A percentile compares a stretch with the other conserved stretches of the same genome.
These are phyloP conservation scores for Elongisporangium anandrum DNA, from an alignment of 352 stramenopile genomes.

Conservation along the genomic window DNA sequence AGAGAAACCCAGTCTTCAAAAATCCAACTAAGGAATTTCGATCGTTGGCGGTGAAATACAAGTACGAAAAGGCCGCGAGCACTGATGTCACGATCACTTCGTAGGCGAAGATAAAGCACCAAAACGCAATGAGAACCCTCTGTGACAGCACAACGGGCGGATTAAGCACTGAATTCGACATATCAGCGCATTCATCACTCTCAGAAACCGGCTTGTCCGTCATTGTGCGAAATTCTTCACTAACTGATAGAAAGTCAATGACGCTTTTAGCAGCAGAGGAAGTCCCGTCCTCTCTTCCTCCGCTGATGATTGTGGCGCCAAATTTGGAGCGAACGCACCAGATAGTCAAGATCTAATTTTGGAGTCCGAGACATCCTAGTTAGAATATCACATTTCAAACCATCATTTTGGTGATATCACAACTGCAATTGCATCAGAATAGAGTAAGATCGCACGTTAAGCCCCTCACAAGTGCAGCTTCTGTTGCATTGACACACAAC, in stretches of 20 bases:
- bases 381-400: neutral
- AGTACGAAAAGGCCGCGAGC: neutral
- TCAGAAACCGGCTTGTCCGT: neutral
- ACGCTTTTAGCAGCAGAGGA: too few relatives aligned
- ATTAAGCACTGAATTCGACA: neutral
- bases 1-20: neutral
- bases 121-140: neutral
- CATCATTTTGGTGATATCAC: neutral
- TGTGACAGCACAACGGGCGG: neutral
- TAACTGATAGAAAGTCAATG: too few relatives aligned
- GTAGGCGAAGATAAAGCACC: neutral
- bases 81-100: neutral
- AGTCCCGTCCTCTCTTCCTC: too few relatives aligned
- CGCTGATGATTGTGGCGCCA: too few relatives aligned
- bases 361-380: neutral
- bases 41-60: neutral
- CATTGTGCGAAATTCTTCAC: neutral
- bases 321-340: neutral
- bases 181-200: neutral
- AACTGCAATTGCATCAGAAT: neutral
- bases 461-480: neutral
- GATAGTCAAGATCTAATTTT: neutral
- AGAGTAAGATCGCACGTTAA: neutral
- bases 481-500: neutral
- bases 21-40: neutral